These are phyloP conservation scores for Psilocybe subaeruginosa DNA, from an alignment of 768 basidiomycete species.

Conservation along the genomic window DNA sequence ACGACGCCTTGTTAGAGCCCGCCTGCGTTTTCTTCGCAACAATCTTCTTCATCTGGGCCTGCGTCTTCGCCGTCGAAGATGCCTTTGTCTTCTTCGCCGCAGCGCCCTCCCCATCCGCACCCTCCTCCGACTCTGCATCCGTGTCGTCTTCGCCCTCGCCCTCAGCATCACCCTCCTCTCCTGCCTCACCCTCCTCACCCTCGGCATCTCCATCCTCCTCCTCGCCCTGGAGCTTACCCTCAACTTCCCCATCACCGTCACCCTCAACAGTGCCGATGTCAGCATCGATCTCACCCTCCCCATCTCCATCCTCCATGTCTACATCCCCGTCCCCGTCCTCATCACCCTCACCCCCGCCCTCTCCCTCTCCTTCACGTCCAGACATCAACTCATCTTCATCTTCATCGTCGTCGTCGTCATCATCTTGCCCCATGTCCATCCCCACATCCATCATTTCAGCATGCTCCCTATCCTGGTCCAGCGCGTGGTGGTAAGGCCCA, in stretches of 20 bases:
- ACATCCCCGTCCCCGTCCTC: background rate
- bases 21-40: too few relatives aligned
- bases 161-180: slow-evolving; percentile 21
- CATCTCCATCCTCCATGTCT: background rate
- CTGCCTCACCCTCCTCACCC: slow-evolving; percentile 32
- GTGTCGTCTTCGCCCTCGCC: slow-evolving; percentile 19
- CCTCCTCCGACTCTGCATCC: slow-evolving; percentile 21
- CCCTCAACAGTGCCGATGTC: slow-evolving; percentile 1
- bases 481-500: too few relatives aligned
- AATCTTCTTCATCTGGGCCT: too few relatives aligned
- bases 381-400: slow-evolving; percentile 32
- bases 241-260: slow-evolving; percentile 12
- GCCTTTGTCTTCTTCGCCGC: slow-evolving; percentile 16
- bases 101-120: slow-evolving; percentile 3
- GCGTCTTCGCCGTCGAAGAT: background rate
- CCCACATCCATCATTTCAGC: background rate
- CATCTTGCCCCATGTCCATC: background rate
- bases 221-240: background rate
- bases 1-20: too few relatives aligned
- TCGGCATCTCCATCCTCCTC: slow-evolving; percentile 7
- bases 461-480: too few relatives aligned
- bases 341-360: background rate
- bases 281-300: background rate
- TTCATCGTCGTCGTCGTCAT: background rate
- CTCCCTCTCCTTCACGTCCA: slow-evolving; percentile 20